Evolutionary conservation across 352 stramenopile species (phyloP), one percentile per base, ranked within the genome.

Genomic region (Achlya hypogyna): DNA sequence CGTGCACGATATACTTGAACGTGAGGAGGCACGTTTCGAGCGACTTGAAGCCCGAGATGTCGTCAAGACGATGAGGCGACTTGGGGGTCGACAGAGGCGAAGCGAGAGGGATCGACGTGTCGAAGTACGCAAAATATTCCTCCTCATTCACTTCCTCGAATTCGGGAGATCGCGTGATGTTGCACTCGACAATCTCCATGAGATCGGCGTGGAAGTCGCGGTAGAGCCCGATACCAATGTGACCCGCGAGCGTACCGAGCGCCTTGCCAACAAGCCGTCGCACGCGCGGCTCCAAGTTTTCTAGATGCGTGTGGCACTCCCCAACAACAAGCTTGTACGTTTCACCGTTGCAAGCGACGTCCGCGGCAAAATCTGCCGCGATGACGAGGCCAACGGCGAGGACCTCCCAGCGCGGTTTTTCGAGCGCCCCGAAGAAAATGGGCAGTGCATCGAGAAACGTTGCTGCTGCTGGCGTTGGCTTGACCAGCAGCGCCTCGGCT

Each of bases 11-110:
- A 71, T 81, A 91, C 66, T 96, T 94, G 63, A 96, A 72, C 20
- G 86, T 87, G 64, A 86, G 83, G 2, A 96, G 69, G 6, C 80
- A 96, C n/a, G 90, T 98, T 74, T 98, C 95, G 5, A 98, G 79
- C 1, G 91, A 88, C 71, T 98, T 97, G 94, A 95, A 99, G 31
- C 96, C 95, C 53, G 91, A 98, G 4, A 97, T 98, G 71, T 99
- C 95, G 69, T 99, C 95, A 54, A 98, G 78, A 18, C 88, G 72
- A 51, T 91, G 86, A 67, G 78, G 91, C 51, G 76, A 93, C 62
- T 74, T 93, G 9, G 79, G 85, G 42, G 78, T 93, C 56, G 78
- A 86, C 12, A 76, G 80, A 27, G 82, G 92, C 29, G 76, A 79
- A 73, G 62, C 88, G 90, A 38, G 93, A 72, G 65, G 94, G 86